phyloP scores from a whole-genome alignment of 1,284 basidiomycete species.

The Phylloboletellus chloephorus region DNA sequence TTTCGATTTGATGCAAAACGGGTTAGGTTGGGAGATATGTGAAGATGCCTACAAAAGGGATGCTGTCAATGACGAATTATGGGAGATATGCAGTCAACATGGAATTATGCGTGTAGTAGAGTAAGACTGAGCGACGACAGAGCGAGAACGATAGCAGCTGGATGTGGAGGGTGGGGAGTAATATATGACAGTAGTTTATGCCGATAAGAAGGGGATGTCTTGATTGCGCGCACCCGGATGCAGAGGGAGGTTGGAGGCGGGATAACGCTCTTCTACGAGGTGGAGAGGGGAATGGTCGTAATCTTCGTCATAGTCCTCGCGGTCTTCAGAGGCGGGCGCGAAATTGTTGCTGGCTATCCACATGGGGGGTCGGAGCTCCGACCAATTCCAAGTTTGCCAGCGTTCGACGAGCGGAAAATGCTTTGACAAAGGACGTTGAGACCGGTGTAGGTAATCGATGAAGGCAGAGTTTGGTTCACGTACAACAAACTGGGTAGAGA shows the following conservation, averaged over 20 bases:
- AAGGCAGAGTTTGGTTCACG: constrained; percentile 22
- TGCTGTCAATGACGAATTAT: constrained; percentile 19
- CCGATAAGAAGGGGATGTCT: constrained; percentile 14
- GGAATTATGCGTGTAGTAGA: constrained; percentile 23
- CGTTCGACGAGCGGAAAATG: constrained; percentile 22
- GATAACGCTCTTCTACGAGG: constrained; percentile 11
- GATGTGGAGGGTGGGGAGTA: constrained; percentile 6
- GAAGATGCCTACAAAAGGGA: constrained; percentile 24
- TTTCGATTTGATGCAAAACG: constrained; percentile 18
- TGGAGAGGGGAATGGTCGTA: constrained; percentile 15
- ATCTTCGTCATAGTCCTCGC: constrained; percentile 22
- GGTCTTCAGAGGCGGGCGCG: constrained; percentile 13
- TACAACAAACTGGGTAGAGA: constrained; percentile 17
- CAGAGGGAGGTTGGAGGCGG: constrained; percentile 14
- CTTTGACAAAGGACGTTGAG: constrained; percentile 23
- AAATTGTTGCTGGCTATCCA: constrained; percentile 18
- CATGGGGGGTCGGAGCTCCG: constrained; percentile 26
- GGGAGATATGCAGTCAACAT: constrained; percentile 9
- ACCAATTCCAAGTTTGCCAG: constrained; percentile 33
- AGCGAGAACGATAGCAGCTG: constrained; percentile 14
- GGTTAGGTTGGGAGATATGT: constrained; percentile 11
- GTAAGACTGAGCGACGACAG: constrained; percentile 19
- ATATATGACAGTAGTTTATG: constrained; percentile 15
- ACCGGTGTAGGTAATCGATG: constrained; percentile 17
- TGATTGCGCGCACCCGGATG: constrained; percentile 9